Evolutionary conservation across 148 eudicot genomes (phyloP), one percentile per base, ranked within the genome.

Genomic region (Heliamphora exappendiculata): DNA sequence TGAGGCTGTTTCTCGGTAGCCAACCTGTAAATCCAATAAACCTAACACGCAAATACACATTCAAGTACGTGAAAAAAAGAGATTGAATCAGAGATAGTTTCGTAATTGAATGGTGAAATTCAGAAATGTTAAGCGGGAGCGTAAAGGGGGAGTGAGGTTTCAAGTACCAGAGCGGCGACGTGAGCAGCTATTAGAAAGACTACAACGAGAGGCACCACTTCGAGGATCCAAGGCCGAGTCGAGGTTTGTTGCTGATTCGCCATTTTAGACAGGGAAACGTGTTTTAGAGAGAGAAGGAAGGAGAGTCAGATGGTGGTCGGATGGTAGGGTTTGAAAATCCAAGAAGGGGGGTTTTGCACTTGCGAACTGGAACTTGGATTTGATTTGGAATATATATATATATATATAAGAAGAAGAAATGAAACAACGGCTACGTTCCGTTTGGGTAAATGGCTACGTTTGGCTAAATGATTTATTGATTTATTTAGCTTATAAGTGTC

Each of bases 21-120:
- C 79, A 90, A 55, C 85, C 85, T 83, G 84, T 88, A 90, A 50
- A 90, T 90, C 93, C 94, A 90, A 70, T 90, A 90, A 0, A 83
- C 85, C 91, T 89, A 64, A 59, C 64, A 68, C 4, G 42, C 12
- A 28, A 7, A 44, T 1, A 22, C 5, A 39, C 36, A 47, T 4
- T 9, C 11, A 53, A 5, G 63, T 9, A 33, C 31, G 60, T 45
- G n/a, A 49, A 11, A 45, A 29, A 20, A 22, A 53, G 11, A 24
- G 5, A 53, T 22, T 33, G 3, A 42, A 0, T 16, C 17, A n/a
- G 36, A 64, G 16, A 33, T 41, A 8, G 14, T 12, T 2, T 5
- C 59, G 7, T 20, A 24, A 29, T 16, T 28, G n/a, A 5, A 31
- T 13, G 7, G 36, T n/a, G 24, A 60, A n/a, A 65, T 20, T 9